Conservation (phyloP, 129 eudicot genomes). For the Flaveria brownii region DNA sequence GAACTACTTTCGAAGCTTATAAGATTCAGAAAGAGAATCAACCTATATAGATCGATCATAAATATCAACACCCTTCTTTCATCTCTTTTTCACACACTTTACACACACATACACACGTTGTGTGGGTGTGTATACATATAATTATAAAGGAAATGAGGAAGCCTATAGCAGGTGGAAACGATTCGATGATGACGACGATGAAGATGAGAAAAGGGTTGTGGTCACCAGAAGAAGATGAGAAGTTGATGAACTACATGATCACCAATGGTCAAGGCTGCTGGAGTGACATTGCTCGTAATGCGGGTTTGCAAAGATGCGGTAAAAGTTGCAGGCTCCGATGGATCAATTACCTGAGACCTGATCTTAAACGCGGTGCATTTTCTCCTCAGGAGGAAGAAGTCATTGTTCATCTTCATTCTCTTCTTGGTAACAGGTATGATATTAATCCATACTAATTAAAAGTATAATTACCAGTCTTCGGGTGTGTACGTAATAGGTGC, state of each 20-base stretch:
- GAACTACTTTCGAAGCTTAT: conserved; percentile 38
- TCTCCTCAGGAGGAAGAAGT: conserved; percentile 89
- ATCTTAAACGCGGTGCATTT: conserved; percentile 89
- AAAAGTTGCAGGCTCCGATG: conserved; percentile 86
- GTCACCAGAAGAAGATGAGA: conserved; percentile 91
- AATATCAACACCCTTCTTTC: neutral
- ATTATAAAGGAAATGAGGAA: conserved; percentile 56
- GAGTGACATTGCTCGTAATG: conserved; percentile 87
- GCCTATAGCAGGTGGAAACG: conserved; percentile 40
- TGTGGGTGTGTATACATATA: neutral
- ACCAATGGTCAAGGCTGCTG: conserved; percentile 86
- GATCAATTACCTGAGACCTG: conserved; percentile 89
- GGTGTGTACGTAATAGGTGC: too few relatives aligned
- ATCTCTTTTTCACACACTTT: conserved; percentile 15
- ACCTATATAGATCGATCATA: conserved; percentile 1
- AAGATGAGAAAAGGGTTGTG: conserved; percentile 80
- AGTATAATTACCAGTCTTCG: neutral
- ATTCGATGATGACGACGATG: conserved; percentile 9
- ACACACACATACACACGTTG: neutral
- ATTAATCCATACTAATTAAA: neutral
- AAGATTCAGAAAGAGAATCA: conserved; percentile 18
- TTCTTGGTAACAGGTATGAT: conserved; percentile 83
- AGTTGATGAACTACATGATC: conserved; percentile 72
- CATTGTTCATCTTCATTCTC: conserved; percentile 82
- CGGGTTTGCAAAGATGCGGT: conserved; percentile 82